phyloP scores from a whole-genome alignment of 2,329 filamentous ascomycete genomes.

The Pestalotiopsis sp. region DNA sequence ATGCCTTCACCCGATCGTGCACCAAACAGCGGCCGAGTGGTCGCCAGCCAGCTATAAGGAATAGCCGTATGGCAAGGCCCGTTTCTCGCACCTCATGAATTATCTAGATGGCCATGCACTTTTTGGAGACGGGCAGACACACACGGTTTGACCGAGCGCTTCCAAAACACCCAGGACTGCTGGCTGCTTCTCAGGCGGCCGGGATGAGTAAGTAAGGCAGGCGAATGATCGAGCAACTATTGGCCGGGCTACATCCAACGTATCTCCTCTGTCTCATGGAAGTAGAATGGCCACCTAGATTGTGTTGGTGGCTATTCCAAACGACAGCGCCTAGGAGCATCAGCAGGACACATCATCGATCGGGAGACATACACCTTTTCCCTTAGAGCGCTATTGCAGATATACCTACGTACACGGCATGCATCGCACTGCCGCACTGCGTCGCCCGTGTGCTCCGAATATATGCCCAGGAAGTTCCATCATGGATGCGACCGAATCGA shows the following conservation, averaged over 20 bases:
- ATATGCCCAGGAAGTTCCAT: background rate
- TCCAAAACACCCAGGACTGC: background rate
- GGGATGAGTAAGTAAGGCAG: background rate
- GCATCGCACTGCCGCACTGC: background rate
- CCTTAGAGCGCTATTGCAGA: background rate
- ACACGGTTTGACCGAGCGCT: background rate
- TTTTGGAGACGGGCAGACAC: background rate
- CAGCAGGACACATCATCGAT: background rate
- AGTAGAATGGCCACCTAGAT: background rate
- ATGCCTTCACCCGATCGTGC: background rate
- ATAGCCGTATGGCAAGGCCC: background rate
- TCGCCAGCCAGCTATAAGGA: background rate
- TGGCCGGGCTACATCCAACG: background rate
- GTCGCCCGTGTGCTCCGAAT: background rate
- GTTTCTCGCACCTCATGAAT: background rate
- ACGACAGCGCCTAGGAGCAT: background rate
- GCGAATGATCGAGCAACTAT: background rate
- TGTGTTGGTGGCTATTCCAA: background rate
- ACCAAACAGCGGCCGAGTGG: background rate
- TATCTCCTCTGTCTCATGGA: slow-evolving; percentile 1
- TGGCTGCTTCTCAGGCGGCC: background rate
- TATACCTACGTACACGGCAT: background rate
- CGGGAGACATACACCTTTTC: background rate
- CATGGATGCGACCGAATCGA: background rate
- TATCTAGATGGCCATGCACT: background rate